Conservation (phyloP, 2,329 filamentous ascomycete genomes). For the Colletotrichum neosansevieriae region DNA sequence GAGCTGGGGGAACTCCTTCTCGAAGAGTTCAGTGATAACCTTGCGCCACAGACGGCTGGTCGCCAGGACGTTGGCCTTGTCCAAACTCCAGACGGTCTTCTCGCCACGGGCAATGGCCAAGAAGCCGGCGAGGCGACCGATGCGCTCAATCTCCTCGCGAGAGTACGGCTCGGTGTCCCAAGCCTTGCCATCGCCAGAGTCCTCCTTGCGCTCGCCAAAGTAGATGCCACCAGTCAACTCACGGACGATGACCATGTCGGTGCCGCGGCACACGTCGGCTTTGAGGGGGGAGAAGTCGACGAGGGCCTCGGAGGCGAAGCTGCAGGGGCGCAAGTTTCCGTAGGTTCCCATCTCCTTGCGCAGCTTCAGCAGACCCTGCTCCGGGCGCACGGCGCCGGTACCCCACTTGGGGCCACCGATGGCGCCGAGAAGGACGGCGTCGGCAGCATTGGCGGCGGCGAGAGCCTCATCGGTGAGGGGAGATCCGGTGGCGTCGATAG, state of each 20-base stretch:
- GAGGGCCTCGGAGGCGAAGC: conserved; percentile 89
- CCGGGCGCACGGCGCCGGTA: conserved; percentile 86
- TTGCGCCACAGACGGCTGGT: conserved; percentile 91
- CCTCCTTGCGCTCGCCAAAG: conserved; percentile 90
- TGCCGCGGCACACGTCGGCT: conserved; percentile 84
- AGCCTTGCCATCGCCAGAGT: conserved; percentile 78
- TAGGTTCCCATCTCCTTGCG: conserved; percentile 95
- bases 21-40: conserved; percentile 86
- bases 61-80: conserved; percentile 97
- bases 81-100: conserved; percentile 82
- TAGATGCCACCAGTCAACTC: conserved; percentile 95
- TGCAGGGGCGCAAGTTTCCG: conserved; percentile 95
- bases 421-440: conserved; percentile 91
- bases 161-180: conserved; percentile 91
- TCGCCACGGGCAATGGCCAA: conserved; percentile 81
- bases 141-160: conserved; percentile 85
- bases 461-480: conserved; percentile 88
- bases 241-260: conserved; percentile 92
- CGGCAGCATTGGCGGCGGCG: conserved; percentile 82
- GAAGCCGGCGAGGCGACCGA: conserved; percentile 84
- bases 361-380: conserved; percentile 90
- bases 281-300: conserved; percentile 90
- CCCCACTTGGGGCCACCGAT: conserved; percentile 99
- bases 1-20: conserved; percentile 88
- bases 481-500: conserved; percentile 83